Evolutionary conservation across 169 alveolate species (phyloP), one percentile per base, ranked within the genome.

Genomic region (Cryptosporidium baileyi): DNA sequence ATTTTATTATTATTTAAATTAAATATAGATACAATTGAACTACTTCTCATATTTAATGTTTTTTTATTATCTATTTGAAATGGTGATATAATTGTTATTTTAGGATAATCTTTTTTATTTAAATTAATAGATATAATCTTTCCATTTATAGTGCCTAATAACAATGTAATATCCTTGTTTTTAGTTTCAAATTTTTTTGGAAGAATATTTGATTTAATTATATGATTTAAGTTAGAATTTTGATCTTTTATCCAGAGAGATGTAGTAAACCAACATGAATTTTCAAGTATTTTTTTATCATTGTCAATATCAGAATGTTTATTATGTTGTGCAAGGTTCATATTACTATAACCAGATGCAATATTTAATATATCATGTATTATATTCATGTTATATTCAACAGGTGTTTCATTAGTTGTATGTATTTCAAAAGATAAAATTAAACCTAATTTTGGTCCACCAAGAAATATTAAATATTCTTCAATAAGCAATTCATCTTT

Each of bases 201-300:
- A 2, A 26, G 19, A 4, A 47, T 15, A 22, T 44, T 43, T 38
- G 60, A 13, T 19, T 22, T 24, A 9, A 62, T 44, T 1, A 57
- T 0, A 24, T 24, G n/a, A n/a, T 47, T 60, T 26, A 40, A 7
- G 17, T 41, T 52, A 19, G 17, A 15, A 54, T 17, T 57, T 2
- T 61, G 22, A 22, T 54, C 60, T 54, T 43, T 19, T 3, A 74
- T 9, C 85, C 85, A 74, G 19, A 74, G 54, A 38, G 62, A 41
- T n/a, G 74, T 57, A n/a, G 85, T 74, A 74, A 74, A 74, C 85
- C 85, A 74, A 24, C 74, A 38, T 8, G 85, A 74, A 3, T 57
- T 32, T 15, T 38, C 60, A 24, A 74, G 22, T 15, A 74, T 19
- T 0, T 44, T 57, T 38, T 28, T 57, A 44, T 65, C 63, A 30